Evolutionary conservation across 768 basidiomycete genomes (phyloP), one percentile per base, ranked within the genome.

Genomic region (Ramaria sp.): DNA sequence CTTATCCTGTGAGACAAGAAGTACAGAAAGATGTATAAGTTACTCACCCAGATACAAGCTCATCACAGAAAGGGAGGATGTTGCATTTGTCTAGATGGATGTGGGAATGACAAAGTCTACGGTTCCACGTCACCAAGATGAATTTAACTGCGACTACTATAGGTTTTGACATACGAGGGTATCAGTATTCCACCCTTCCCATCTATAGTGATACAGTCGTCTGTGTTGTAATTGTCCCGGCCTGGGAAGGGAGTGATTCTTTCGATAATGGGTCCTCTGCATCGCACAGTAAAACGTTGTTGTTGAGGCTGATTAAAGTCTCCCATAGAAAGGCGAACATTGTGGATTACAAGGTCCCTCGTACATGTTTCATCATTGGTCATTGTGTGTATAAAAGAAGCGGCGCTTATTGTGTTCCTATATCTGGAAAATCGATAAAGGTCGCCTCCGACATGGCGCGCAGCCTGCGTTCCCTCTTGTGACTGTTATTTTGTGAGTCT

Each of bases 61-160:
- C 65, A 50, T 71, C 73, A 57, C 78, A 81, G 64, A 73, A 66
- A 59, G 75, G 76, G 53, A 84, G 68, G 48, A 84, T 76, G 63
- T 82, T 82, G 65, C 79, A 82, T 65, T 84, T 82, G 69, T 83
- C 81, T 30, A 83, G 71, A 65, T 82, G 81, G 59, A 84, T 76
- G 60, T 83, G 80, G 18, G 78, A 73, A 65, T 82, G 81, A 63
- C 79, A 81, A 49, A 82, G 55, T 6, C 73, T 72, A 50, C 2
- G n/a, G 20, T 10, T 15, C 28, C 20, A 30, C 32, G 32, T 34
- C 13, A 34, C 32, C 32, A 2, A 34, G n/a, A n/a, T 15, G 30
- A 36, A 25, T 39, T 36, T 10, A 25, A 41, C 47, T 59, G 59
- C 67, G 69, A 55, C 36, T 44, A 27, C n/a, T 36, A 13, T 27